A percentile compares a stretch with the other conserved stretches of the same genome.
phyloP scores from a whole-genome alignment of 768 basidiomycete species.

The Lepiota subincarnata region DNA sequence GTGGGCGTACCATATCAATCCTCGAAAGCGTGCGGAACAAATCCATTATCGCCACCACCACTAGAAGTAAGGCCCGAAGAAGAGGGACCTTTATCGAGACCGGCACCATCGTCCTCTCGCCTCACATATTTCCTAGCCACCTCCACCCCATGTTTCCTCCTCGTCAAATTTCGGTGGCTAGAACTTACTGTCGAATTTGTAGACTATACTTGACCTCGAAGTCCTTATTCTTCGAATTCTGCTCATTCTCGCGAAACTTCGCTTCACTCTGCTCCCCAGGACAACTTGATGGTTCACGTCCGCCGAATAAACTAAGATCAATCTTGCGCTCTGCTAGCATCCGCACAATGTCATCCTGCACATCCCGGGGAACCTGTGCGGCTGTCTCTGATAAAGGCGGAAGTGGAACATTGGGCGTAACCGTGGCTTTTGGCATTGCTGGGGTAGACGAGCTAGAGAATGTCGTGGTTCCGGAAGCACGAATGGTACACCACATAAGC shows the following conservation, averaged over 20 bases:
- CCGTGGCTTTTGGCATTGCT: slow-evolving; percentile 24
- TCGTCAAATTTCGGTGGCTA: not conserved
- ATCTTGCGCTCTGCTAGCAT: slow-evolving; percentile 68
- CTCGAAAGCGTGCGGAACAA: slow-evolving; percentile 64
- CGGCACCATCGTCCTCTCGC: slow-evolving; percentile 15
- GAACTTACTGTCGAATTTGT: slow-evolving; percentile 61
- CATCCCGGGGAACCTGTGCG: slow-evolving; percentile 40
- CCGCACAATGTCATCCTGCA: slow-evolving; percentile 57
- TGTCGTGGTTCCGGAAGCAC: slow-evolving; percentile 37
- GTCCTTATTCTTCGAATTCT: slow-evolving; percentile 68
- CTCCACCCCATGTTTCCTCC: slow-evolving; percentile 20
- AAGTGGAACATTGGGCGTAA: slow-evolving; percentile 22
- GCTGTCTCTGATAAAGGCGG: slow-evolving; percentile 49
- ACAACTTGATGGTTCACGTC: slow-evolving; percentile 19
- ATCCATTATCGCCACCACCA: slow-evolving; percentile 34
- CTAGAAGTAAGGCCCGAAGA: no score
- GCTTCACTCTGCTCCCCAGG: slow-evolving; percentile 17
- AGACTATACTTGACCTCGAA: slow-evolving; percentile 64
- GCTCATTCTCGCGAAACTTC: slow-evolving; percentile 53
- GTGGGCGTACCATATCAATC: slow-evolving; percentile 63
- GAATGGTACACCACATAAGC: slow-evolving; percentile 70
- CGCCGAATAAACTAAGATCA: slow-evolving; percentile 40
- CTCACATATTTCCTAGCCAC: slow-evolving; percentile 7
- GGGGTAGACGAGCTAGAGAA: slow-evolving; percentile 30
- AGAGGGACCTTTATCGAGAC: not conserved